Conservation (phyloP, 768 basidiomycete genomes). For the Amylocystis lapponica region DNA sequence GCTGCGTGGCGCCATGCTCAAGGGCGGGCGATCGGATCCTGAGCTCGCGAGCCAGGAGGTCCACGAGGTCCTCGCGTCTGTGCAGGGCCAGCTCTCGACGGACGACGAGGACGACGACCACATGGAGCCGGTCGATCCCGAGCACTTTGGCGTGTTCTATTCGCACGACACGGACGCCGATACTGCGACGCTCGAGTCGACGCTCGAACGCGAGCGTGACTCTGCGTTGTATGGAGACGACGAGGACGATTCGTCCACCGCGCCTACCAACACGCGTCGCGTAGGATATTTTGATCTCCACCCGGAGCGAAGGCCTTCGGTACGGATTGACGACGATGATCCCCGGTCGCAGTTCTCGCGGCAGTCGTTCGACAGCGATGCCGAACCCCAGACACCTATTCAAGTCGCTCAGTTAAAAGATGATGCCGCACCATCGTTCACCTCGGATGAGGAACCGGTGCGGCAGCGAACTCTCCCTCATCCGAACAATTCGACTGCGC, state of each 20-base stretch:
- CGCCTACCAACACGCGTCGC: constrained; percentile 24
- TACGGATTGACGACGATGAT: constrained; percentile 19
- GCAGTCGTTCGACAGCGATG: constrained; percentile 17
- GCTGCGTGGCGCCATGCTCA: constrained; percentile 22
- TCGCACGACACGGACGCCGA: constrained; percentile 18
- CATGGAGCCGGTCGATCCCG: constrained; percentile 20
- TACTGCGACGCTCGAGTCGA: constrained; percentile 14
- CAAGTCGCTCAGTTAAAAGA: neutral
- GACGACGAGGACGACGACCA: constrained; percentile 36
- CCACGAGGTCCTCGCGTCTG: constrained; percentile 62
- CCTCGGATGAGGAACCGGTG: neutral
- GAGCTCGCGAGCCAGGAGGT: constrained; percentile 71
- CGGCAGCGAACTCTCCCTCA: neutral
- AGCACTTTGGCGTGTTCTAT: too few relatives aligned
- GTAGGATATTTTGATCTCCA: constrained; percentile 76
- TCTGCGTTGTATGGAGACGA: constrained; percentile 16
- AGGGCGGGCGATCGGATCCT: constrained; percentile 48
- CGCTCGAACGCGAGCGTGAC: constrained; percentile 8
- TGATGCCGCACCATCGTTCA: neutral
- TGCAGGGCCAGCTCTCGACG: constrained; percentile 31
- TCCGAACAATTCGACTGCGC: neutral
- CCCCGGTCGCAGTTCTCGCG: constrained; percentile 11
- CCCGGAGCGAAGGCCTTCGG: constrained; percentile 55
- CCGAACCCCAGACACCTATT: constrained; percentile 11
- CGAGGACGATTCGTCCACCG: constrained; percentile 21